Percentiles rank a stretch among this genome's conserved stretches.
Conservation (phyloP, 2,329 filamentous ascomycete species). For the Zymoseptoria passerinii region DNA sequence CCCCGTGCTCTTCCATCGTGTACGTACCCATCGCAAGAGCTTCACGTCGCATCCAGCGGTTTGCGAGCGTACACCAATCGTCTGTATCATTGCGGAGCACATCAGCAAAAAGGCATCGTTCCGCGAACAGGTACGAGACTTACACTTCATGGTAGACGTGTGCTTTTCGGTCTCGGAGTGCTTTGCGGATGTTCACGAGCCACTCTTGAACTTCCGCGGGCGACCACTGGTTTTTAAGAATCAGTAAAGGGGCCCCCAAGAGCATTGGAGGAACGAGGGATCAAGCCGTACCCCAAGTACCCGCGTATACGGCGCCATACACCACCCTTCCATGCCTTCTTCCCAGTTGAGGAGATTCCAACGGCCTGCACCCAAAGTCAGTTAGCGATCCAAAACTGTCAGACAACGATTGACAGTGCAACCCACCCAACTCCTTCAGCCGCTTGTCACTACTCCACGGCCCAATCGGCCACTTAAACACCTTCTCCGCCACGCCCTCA, state of each 20-base stretch:
- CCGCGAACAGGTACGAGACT: too few species aligned
- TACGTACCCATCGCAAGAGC: too few species aligned
- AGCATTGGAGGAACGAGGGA: not conserved
- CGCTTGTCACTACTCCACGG: conserved; percentile 33
- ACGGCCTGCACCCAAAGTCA: conserved; percentile 15
- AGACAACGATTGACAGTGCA: too few species aligned
- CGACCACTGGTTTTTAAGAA: conserved; percentile 22
- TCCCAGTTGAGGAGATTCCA: conserved; percentile 34
- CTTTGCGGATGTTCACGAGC: conserved; percentile 26
- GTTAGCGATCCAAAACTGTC: too few species aligned
- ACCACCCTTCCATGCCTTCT: conserved; percentile 36
- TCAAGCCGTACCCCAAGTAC: conserved; percentile 24
- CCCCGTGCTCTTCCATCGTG: too few species aligned
- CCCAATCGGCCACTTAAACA: conserved; percentile 36
- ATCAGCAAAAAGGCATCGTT: too few species aligned
- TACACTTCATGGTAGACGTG: conserved; percentile 34
- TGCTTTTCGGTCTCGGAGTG: conserved; percentile 28
- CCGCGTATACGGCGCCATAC: conserved; percentile 34
- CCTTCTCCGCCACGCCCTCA: conserved; percentile 36
- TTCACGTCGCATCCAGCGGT: conserved; percentile 1
- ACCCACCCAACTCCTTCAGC: conserved; percentile 29
- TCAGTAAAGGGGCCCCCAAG: not conserved
- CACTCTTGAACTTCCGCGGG: conserved; percentile 30
- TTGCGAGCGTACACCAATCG: conserved; percentile 17
- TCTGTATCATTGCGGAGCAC: not conserved